phyloP scores from a whole-genome alignment of 495 filamentous ascomycete species.

The Talaromyces thailandensis region DNA sequence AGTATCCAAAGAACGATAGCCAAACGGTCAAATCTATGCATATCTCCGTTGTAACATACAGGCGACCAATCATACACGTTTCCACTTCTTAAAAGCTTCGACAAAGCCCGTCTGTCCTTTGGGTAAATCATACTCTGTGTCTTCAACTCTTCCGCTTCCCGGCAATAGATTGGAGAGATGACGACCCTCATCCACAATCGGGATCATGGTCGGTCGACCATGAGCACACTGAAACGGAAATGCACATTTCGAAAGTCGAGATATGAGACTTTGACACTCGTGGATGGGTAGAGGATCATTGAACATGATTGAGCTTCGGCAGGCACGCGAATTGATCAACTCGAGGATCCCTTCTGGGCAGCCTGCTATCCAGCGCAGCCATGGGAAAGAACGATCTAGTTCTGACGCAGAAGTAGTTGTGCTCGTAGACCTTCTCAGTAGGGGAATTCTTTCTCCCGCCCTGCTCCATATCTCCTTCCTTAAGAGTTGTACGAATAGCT shows the following conservation, averaged over 20 bases:
- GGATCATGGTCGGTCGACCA: conserved; percentile 71
- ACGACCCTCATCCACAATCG: conserved; percentile 44
- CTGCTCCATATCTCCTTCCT: conserved; percentile 61
- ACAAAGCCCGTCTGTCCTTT: conserved; percentile 7
- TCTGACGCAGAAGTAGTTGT: not conserved
- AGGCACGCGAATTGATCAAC: conserved; percentile 82
- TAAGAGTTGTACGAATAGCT: conserved; percentile 59
- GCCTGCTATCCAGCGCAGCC: conserved; percentile 50
- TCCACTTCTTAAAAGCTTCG: conserved; percentile 13
- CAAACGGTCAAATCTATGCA: not conserved
- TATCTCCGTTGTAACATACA: not conserved
- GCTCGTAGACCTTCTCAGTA: not conserved
- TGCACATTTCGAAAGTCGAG: conserved; percentile 52
- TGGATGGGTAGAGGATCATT: conserved; percentile 62
- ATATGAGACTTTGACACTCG: conserved; percentile 59
- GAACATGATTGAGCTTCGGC: conserved; percentile 93
- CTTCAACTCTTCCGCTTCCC: conserved; percentile 11
- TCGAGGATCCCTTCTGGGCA: conserved; percentile 78
- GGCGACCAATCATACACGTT: not conserved
- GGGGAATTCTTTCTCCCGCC: conserved; percentile 1
- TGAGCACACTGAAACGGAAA: conserved; percentile 95
- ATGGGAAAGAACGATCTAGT: conserved; percentile 16
- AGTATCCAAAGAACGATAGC: not conserved
- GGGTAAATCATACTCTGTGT: conserved; percentile 8
- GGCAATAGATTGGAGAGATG: conserved; percentile 4